A percentile compares a stretch with the other conserved stretches of the same genome.
These are phyloP conservation scores for Calamus simplicifolius DNA, from an alignment of 176 grass and related monocot genomes.

Conservation along the genomic window DNA sequence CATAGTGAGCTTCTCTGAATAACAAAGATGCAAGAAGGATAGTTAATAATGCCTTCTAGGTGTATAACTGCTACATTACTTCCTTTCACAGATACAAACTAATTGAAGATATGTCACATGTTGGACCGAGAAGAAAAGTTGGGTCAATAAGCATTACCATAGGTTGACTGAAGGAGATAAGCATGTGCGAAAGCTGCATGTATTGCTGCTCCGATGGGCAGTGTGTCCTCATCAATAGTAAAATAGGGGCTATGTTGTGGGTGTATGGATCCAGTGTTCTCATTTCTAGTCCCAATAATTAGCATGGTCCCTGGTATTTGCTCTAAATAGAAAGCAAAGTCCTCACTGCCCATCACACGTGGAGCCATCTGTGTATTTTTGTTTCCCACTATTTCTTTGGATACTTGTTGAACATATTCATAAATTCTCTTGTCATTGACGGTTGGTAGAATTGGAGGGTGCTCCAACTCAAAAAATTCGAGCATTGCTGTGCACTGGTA, in stretches of 20 bases:
- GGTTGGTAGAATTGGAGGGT: neutral
- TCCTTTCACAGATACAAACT: no score
- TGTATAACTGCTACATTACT: no score
- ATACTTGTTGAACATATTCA: neutral
- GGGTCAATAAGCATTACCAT: no score
- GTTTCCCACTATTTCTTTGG: neutral
- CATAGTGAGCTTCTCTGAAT: no score
- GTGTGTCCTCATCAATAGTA: slow-evolving; percentile 3
- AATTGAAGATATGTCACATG: no score
- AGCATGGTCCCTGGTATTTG: neutral
- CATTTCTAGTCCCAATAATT: neutral
- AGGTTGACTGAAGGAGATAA: neutral
- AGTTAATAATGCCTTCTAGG: no score
- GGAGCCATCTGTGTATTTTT: neutral
- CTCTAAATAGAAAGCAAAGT: slow-evolving; percentile 7
- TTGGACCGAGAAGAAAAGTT: no score
- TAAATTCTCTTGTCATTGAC: neutral
- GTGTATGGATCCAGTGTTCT: neutral
- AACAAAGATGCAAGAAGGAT: no score
- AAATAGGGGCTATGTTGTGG: slow-evolving; percentile 6
- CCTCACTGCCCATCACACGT: slow-evolving; percentile 12
- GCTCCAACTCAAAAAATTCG: slow-evolving; percentile 2
- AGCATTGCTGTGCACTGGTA: slow-evolving; percentile 4
- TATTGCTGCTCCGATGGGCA: slow-evolving; percentile 4
- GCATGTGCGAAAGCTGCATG: slow-evolving; percentile 1